Conservation (phyloP, 106 monocot genomes). For the Phalaenopsis aphrodite region DNA sequence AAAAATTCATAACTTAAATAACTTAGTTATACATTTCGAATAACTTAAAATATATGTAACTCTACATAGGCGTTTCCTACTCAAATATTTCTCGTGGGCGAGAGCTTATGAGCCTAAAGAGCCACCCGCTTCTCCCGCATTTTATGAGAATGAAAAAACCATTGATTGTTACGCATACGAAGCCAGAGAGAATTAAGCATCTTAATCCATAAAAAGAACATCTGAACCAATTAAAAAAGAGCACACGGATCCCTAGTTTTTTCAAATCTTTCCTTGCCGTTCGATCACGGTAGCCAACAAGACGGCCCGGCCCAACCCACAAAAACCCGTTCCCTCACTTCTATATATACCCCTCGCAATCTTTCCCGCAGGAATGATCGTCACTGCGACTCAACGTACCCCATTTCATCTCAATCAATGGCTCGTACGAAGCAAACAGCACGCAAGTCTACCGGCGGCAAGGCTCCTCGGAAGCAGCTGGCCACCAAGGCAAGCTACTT, state of each 20-base stretch:
- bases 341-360: neutral
- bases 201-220: no score
- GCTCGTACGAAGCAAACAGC: neutral
- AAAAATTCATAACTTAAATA: no score
- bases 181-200: neutral
- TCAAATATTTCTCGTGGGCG: no score
- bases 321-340: neutral
- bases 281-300: neutral
- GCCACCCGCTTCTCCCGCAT: no score
- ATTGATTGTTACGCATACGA: no score
- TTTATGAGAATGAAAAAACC: no score
- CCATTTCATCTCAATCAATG: neutral
- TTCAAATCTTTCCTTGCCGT: neutral
- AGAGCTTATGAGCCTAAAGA: no score
- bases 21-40: no score
- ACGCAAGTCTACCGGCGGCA: neutral
- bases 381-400: neutral
- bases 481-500: conserved; percentile 15
- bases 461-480: conserved; percentile 24
- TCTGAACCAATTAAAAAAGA: neutral
- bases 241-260: neutral
- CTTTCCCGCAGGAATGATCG: neutral
- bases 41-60: no score
- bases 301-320: neutral
- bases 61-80: no score